Percentiles rank a stretch among this genome's conserved stretches.
Evolutionary conservation across 306 rosid species (phyloP).

Genomic region (Abrus precatorius): DNA sequence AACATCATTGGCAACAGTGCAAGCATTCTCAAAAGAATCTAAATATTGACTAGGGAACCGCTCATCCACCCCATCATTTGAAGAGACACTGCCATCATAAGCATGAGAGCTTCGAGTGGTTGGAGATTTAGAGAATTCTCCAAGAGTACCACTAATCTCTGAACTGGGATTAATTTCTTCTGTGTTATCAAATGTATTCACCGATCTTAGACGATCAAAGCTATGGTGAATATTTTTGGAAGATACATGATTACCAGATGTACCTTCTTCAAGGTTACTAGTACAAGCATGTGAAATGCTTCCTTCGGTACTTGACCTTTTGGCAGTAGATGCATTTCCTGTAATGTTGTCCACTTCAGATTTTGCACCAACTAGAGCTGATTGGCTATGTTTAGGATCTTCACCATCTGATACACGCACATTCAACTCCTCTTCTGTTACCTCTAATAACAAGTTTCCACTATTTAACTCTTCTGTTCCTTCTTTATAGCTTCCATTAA

Average conservation of each 20-base stretch:
- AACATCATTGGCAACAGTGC: constrained; percentile 43
- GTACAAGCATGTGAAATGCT: constrained; percentile 48
- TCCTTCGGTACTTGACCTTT: constrained; percentile 50
- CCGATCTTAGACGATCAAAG: constrained; percentile 50
- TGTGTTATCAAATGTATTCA: constrained; percentile 48
- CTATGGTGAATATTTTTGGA: constrained; percentile 41
- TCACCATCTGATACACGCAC: constrained; percentile 24
- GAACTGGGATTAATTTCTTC: constrained; percentile 55
- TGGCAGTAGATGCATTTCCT: constrained; percentile 49
- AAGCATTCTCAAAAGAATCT: constrained; percentile 50
- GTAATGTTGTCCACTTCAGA: constrained; percentile 41
- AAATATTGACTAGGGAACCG: constrained; percentile 47
- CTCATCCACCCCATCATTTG: constrained; percentile 74
- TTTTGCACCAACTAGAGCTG: constrained; percentile 44
- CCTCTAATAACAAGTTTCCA: constrained; percentile 28
- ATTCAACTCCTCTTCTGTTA: constrained; percentile 28
- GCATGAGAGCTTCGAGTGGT: constrained; percentile 63
- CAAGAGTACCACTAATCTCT: constrained; percentile 56
- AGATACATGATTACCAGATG: constrained; percentile 51
- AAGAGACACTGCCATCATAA: constrained; percentile 82
- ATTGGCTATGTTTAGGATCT: constrained; percentile 38
- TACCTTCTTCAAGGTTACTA: constrained; percentile 44
- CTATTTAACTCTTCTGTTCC: constrained; percentile 37
- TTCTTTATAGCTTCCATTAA: constrained; percentile 44
- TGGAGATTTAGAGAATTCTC: constrained; percentile 61